These are phyloP conservation scores for Tolypocladium nubicola DNA, from an alignment of 2,329 filamentous ascomycete genomes.

Conservation along the genomic window DNA sequence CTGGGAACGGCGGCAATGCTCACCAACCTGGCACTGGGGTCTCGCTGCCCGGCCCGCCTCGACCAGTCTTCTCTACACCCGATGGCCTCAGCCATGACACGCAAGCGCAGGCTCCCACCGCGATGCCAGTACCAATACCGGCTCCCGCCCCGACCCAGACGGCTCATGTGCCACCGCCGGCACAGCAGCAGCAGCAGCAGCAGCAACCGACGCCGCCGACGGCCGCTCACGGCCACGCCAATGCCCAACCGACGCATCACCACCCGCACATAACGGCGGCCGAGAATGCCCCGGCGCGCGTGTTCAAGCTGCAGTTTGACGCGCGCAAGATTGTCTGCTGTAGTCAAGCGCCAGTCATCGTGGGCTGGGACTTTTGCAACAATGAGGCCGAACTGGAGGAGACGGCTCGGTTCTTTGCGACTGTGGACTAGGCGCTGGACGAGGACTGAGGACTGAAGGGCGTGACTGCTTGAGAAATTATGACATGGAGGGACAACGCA, in stretches of 20 bases:
- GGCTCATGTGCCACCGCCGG: slow-evolving; percentile 3
- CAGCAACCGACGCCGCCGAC: neutral
- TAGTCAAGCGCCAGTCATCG: slow-evolving; percentile 81
- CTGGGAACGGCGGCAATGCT: neutral
- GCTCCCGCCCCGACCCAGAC: slow-evolving; percentile 9
- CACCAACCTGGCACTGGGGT: neutral
- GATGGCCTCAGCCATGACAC: neutral
- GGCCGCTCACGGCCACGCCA: slow-evolving; percentile 3
- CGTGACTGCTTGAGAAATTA: neutral
- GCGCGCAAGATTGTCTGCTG: slow-evolving; percentile 89
- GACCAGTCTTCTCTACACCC: neutral
- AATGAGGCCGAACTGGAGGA: slow-evolving; percentile 71
- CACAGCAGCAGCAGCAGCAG: slow-evolving; percentile 4
- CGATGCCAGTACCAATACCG: neutral
- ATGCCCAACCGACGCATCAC: slow-evolving; percentile 11
- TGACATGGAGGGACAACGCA: neutral
- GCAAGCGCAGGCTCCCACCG: neutral
- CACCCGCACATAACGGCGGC: slow-evolving; percentile 35
- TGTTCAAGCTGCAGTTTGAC: slow-evolving; percentile 97
- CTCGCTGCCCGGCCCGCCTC: neutral
- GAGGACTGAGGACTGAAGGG: neutral
- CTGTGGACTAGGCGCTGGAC: slow-evolving; percentile 29
- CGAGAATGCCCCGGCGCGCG: slow-evolving; percentile 45
- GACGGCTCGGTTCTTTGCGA: slow-evolving; percentile 66
- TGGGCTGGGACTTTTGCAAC: slow-evolving; percentile 96